These are phyloP conservation scores for Arthroderma uncinatum DNA, from an alignment of 2,329 filamentous ascomycete species.

Conservation along the genomic window DNA sequence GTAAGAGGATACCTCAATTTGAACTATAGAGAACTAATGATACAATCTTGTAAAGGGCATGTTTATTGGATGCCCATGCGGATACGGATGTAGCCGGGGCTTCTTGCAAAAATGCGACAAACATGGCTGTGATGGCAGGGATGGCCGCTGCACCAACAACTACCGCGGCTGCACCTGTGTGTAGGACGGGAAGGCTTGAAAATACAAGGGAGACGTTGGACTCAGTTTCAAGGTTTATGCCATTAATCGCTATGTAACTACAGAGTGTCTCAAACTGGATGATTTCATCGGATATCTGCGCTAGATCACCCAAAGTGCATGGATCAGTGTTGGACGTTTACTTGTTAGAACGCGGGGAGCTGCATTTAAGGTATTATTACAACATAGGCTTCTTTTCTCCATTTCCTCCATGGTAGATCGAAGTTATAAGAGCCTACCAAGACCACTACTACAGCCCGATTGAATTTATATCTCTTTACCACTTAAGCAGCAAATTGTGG, in stretches of 20 bases:
- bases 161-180: constrained; percentile 10
- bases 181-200: background rate
- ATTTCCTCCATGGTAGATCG: too few species aligned
- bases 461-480: background rate
- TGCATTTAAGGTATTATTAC: too few species aligned
- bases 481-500: background rate
- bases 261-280: background rate
- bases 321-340: background rate
- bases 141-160: constrained; percentile 11
- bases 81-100: constrained; percentile 9
- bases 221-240: background rate
- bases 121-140: constrained; percentile 10
- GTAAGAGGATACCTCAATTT: background rate
- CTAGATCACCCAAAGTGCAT: background rate
- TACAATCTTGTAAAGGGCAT: constrained; percentile 7
- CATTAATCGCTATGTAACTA: background rate
- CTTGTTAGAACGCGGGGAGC: too few species aligned
- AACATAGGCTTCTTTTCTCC: too few species aligned
- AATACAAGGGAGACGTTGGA: background rate
- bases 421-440: too few species aligned
- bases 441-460: too few species aligned
- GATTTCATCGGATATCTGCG: background rate
- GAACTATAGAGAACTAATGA: background rate
- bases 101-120: constrained; percentile 9
- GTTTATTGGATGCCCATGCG: constrained; percentile 10